Percentiles rank a stretch among this genome's conserved stretches.
Evolutionary conservation across 352 stramenopile genomes (phyloP).

Genomic region (Phytophthora meadii): DNA sequence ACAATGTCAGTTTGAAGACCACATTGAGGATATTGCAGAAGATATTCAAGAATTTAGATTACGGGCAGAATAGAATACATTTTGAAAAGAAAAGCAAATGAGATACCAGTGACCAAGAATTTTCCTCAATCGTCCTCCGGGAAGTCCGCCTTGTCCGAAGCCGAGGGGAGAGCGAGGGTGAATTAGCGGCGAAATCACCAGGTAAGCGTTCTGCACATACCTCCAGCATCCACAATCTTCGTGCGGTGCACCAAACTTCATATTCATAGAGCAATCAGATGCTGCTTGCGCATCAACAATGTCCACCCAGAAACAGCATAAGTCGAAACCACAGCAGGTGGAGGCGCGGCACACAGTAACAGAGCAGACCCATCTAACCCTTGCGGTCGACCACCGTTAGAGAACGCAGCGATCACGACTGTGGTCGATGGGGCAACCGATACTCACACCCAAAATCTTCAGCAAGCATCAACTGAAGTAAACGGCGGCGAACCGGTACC

Average conservation of each 20-base stretch:
- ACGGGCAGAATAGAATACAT: too few species aligned
- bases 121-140: constrained; percentile 15
- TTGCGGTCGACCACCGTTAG: constrained; percentile 70
- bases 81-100: background rate
- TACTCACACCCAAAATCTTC: constrained; percentile 80
- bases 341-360: constrained; percentile 65
- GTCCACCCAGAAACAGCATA: constrained; percentile 83
- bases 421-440: constrained; percentile 79
- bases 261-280: constrained; percentile 55
- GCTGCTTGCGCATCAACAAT: constrained; percentile 58
- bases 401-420: constrained; percentile 74
- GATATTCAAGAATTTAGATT: too few species aligned
- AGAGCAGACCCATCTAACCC: constrained; percentile 80
- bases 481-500: constrained; percentile 50
- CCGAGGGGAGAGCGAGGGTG: constrained; percentile 48
- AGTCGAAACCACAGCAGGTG: constrained; percentile 62
- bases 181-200: constrained; percentile 24
- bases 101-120: too few species aligned
- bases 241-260: constrained; percentile 54
- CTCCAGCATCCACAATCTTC: constrained; percentile 48
- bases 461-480: constrained; percentile 49
- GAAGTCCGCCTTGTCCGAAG: constrained; percentile 38
- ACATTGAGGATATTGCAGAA: too few species aligned
- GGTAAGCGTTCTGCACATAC: constrained; percentile 48
- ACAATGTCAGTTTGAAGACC: too few species aligned